phyloP scores from a whole-genome alignment of 495 filamentous ascomycete genomes.

The Penicillium macrosclerotiorum region DNA sequence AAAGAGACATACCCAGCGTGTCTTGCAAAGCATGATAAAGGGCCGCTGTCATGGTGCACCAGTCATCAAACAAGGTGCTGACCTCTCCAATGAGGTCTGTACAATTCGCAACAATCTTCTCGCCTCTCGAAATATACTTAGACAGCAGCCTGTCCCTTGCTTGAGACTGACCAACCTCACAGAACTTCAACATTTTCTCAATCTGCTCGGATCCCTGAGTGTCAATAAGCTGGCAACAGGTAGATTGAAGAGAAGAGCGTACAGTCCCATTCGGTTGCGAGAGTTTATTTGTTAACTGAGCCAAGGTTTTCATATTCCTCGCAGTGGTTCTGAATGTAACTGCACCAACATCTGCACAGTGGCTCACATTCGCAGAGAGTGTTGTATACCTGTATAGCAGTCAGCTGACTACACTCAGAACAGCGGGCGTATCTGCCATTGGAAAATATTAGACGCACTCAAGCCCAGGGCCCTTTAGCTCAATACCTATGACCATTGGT shows the following conservation, averaged over 20 bases:
- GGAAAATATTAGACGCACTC: constrained; percentile 1
- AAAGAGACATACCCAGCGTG: constrained; percentile 2
- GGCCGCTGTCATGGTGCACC: constrained; percentile 1
- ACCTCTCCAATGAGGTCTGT: constrained; percentile 3
- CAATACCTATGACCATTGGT: constrained; percentile 3
- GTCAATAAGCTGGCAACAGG: constrained; percentile 2
- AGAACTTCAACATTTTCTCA: constrained; percentile 5
- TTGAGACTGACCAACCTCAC: constrained; percentile 2
- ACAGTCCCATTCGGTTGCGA: constrained; percentile 2
- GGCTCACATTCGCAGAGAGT: constrained; percentile 2
- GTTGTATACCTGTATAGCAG: constrained; percentile 2
- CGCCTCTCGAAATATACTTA: constrained; percentile 2
- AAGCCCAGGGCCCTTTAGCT: constrained; percentile 1
- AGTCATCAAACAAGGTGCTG: constrained; percentile 2
- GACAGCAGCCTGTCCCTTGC: constrained; percentile 1
- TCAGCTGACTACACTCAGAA: constrained; percentile 3
- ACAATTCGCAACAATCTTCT: constrained; percentile 2
- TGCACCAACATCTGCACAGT: constrained; percentile 2
- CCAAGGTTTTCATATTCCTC: constrained; percentile 2
- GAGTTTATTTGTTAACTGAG: constrained; percentile 2
- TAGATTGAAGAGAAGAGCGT: constrained; percentile 1
- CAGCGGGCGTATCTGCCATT: constrained; percentile 1
- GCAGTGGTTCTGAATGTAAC: constrained; percentile 2
- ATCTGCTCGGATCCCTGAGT: constrained; percentile 1
- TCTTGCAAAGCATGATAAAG: constrained; percentile 2